Percentiles rank a stretch among this genome's conserved stretches.
These are phyloP conservation scores for Auriscalpium vulgare DNA, from an alignment of 768 basidiomycete genomes.

Conservation along the genomic window DNA sequence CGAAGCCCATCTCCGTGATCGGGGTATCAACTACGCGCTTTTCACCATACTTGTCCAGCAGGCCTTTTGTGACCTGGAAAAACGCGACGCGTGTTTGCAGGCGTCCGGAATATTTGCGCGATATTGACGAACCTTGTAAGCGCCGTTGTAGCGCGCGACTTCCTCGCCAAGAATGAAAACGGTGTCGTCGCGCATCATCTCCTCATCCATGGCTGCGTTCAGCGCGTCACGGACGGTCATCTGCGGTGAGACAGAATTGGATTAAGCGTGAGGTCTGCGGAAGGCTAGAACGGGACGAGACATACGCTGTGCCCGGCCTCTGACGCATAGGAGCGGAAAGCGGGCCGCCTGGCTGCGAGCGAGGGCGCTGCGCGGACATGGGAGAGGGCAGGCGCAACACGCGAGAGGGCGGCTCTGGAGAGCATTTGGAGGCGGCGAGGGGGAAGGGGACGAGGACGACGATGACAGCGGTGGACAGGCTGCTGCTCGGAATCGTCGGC, in stretches of 20 bases:
- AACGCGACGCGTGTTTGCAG: no score
- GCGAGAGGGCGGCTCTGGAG: constrained; percentile 56
- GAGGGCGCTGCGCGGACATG: constrained; percentile 37
- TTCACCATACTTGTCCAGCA: constrained; percentile 98
- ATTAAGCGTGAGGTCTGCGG: constrained; percentile 14
- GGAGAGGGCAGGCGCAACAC: constrained; percentile 44
- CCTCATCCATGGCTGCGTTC: constrained; percentile 98
- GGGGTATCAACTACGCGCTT: constrained; percentile 96
- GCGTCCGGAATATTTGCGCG: neutral
- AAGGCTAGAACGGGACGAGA: constrained; percentile 27
- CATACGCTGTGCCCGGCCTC: constrained; percentile 41
- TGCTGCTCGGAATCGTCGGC: neutral
- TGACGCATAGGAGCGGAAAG: constrained; percentile 59
- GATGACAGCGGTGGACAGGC: neutral
- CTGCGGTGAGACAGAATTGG: constrained; percentile 30
- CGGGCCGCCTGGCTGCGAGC: constrained; percentile 31
- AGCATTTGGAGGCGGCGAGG: constrained; percentile 21
- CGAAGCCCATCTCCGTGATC: constrained; percentile 98
- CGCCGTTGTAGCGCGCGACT: constrained; percentile 96
- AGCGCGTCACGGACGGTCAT: constrained; percentile 99
- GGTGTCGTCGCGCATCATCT: constrained; percentile 92
- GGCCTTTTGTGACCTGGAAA: constrained; percentile 87
- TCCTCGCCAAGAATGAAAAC: constrained; percentile 98
- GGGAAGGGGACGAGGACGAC: constrained; percentile 21
- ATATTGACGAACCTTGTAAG: constrained; percentile 66